Conservation (phyloP, 208 protist species). For the Hexamita inflata region DNA sequence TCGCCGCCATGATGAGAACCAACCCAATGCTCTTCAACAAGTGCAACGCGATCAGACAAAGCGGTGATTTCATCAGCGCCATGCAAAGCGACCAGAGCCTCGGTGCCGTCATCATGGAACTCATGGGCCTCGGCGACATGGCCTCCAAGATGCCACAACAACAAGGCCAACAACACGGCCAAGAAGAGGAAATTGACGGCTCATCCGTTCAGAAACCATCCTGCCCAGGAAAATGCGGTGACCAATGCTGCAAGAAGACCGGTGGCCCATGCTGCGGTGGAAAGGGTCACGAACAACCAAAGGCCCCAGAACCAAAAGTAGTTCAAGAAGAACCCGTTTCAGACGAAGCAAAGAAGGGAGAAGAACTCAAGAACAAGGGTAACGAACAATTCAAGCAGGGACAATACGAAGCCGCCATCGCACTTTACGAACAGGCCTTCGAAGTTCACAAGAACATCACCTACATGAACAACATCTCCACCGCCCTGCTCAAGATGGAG, state of each 20-base stretch:
- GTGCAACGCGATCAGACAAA: neutral
- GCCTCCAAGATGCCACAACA: neutral
- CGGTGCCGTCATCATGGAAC: neutral
- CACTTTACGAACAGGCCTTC: conserved; percentile 8
- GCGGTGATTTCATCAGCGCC: neutral
- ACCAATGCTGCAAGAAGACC: no score
- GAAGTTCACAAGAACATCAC: neutral
- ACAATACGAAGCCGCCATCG: conserved; percentile 10
- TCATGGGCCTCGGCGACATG: conserved; percentile 12
- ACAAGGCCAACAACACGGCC: no score
- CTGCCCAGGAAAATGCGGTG: no score
- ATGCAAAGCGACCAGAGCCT: neutral
- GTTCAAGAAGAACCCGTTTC: neutral
- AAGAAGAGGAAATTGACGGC: no score
- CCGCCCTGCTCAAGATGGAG: conserved; percentile 10
- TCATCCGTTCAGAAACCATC: no score
- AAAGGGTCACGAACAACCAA: no score
- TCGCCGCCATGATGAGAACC: neutral
- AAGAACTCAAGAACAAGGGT: conserved; percentile 11
- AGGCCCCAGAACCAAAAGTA: neutral
- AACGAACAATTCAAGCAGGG: conserved; percentile 15
- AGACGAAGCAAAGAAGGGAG: neutral
- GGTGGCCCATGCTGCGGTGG: neutral
- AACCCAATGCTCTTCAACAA: neutral
- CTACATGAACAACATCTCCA: conserved; percentile 19